A percentile compares a stretch with the other conserved stretches of the same genome.
Conservation (phyloP, 2,329 filamentous ascomycete species). For the Sarocladium oryzae region DNA sequence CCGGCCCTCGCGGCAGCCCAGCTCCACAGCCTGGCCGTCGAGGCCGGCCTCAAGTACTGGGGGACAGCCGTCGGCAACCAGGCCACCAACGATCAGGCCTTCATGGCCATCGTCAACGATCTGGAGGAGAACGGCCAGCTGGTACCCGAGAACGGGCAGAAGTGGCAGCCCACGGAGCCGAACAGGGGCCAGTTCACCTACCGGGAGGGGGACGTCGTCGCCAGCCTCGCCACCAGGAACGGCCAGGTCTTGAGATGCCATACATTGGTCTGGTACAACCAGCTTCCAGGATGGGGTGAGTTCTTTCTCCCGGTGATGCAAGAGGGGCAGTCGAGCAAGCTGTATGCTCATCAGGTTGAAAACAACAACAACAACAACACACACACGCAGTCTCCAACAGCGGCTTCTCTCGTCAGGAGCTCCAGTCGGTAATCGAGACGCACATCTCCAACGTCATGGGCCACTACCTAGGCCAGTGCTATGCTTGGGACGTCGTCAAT, state of each 20-base stretch:
- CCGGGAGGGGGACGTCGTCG: slow-evolving; percentile 47
- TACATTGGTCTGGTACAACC: slow-evolving; percentile 43
- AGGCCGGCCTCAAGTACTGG: slow-evolving; percentile 54
- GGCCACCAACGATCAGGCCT: slow-evolving; percentile 46
- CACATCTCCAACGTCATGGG: slow-evolving; percentile 40
- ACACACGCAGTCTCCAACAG: slow-evolving; percentile 21
- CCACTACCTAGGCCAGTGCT: slow-evolving; percentile 39
- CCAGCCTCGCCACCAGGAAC: slow-evolving; percentile 40
- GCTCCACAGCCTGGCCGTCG: slow-evolving; percentile 47
- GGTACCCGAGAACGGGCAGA: slow-evolving; percentile 57
- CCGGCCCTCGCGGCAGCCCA: slow-evolving; percentile 17
- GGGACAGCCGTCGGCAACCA: slow-evolving; percentile 58
- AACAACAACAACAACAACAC: too few species aligned
- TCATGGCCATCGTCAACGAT: slow-evolving; percentile 48
- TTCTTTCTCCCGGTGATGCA: too few species aligned
- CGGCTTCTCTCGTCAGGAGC: slow-evolving; percentile 1
- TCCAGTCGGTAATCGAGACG: slow-evolving; percentile 36
- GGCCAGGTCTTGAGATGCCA: slow-evolving; percentile 56
- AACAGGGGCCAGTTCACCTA: slow-evolving; percentile 49
- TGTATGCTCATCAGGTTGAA: too few species aligned
- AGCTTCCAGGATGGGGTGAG: slow-evolving; percentile 23
- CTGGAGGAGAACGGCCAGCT: slow-evolving; percentile 56
- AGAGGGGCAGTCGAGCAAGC: too few species aligned
- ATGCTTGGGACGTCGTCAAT: slow-evolving; percentile 47
- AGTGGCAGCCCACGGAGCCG: slow-evolving; percentile 45